These are phyloP conservation scores for Pulveroboletus sp. DNA, from an alignment of 768 basidiomycete genomes.

Conservation along the genomic window DNA sequence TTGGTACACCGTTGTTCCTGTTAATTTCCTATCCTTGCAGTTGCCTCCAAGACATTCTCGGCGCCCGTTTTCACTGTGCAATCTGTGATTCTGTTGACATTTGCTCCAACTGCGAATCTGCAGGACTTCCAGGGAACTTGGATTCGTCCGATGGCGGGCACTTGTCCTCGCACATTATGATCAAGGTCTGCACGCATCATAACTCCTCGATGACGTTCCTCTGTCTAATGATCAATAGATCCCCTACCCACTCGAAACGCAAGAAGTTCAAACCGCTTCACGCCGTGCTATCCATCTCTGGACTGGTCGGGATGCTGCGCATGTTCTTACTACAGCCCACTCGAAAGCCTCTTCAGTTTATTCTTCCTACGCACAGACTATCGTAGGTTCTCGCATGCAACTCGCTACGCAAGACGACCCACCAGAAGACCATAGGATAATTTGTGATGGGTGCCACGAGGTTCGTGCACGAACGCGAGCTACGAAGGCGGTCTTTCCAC, in stretches of 20 bases:
- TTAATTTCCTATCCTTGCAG: constrained; percentile 35
- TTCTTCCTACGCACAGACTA: constrained; percentile 62
- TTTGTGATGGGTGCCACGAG: constrained; percentile 57
- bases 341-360: constrained; percentile 55
- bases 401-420: constrained; percentile 27
- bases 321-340: constrained; percentile 44
- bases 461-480: constrained; percentile 34
- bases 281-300: constrained; percentile 69
- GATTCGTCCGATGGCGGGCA: constrained; percentile 76
- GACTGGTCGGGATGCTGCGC: constrained; percentile 69
- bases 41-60: constrained; percentile 85
- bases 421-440: constrained; percentile 50
- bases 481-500: background rate
- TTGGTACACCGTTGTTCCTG: background rate
- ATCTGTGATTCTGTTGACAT: constrained; percentile 83
- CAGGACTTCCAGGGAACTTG: constrained; percentile 77
- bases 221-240: constrained; percentile 47
- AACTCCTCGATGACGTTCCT: background rate
- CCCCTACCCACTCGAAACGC: constrained; percentile 71
- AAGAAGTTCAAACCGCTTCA: constrained; percentile 73
- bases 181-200: constrained; percentile 60
- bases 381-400: constrained; percentile 50
- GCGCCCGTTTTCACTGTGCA: constrained; percentile 89
- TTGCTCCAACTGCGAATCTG: constrained; percentile 83
- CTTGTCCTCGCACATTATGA: constrained; percentile 83